A percentile compares a stretch with the other conserved stretches of the same genome.
These are phyloP conservation scores for Wickerhamomyces tratensis DNA, from an alignment of 805 yeast genomes.

Conservation along the genomic window DNA sequence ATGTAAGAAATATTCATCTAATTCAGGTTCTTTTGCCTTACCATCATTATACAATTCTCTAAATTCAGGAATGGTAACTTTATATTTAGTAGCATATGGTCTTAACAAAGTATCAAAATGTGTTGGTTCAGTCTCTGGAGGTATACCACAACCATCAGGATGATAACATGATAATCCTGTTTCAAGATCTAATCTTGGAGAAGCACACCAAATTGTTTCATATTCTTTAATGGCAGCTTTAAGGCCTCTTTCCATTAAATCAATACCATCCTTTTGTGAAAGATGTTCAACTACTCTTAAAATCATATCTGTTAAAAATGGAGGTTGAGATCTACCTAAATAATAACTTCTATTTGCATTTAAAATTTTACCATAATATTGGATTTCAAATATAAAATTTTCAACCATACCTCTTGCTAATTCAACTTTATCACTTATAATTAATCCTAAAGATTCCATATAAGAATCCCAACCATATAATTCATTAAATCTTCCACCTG, in stretches of 20 bases:
- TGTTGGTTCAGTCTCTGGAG: conserved; percentile 91
- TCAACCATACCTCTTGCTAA: conserved; percentile 86
- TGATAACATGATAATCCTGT: conserved; percentile 85
- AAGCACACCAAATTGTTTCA: conserved; percentile 63
- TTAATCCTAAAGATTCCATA: conserved; percentile 77
- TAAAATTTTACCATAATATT: conserved; percentile 83
- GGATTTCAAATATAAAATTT: conserved; percentile 83
- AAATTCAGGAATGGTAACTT: conserved; percentile 50
- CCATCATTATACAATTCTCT: conserved; percentile 61
- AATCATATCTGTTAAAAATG: conserved; percentile 91
- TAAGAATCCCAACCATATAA: conserved; percentile 98
- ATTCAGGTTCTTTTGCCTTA: conserved; percentile 58
- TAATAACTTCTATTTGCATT: conserved; percentile 93
- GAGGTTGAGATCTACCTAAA: conserved; percentile 90
- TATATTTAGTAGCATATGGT: conserved; percentile 60
- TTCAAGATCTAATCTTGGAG: conserved; percentile 61
- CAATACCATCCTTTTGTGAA: conserved; percentile 41
- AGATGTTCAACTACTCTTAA: conserved; percentile 37
- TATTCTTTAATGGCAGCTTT: conserved; percentile 84
- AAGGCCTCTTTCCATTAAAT: conserved; percentile 55
- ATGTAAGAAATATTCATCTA: conserved; percentile 82
- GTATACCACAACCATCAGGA: conserved; percentile 88
- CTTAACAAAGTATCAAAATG: conserved; percentile 69
- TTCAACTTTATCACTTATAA: conserved; percentile 54
- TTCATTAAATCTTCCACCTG: conserved; percentile 96